Percentiles rank a stretch among this genome's conserved stretches.
Conservation (phyloP, 1,139 yeast genomes). For the Candida albicans region DNA sequence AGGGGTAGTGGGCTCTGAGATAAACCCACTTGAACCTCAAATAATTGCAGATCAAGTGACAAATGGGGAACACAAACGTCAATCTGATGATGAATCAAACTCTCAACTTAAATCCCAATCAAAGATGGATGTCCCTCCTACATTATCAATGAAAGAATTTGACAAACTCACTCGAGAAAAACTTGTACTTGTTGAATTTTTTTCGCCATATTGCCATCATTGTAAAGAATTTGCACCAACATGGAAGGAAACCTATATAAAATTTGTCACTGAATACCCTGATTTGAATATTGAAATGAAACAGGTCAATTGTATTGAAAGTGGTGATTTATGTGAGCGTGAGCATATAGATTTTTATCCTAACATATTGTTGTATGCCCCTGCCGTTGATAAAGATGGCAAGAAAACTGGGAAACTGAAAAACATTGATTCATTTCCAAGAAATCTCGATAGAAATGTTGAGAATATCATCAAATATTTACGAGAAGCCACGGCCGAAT, state of each 20-base stretch:
- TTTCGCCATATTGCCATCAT: constrained; percentile 70
- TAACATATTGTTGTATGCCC: constrained; percentile 58
- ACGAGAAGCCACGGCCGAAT: constrained; percentile 51
- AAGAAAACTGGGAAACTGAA: constrained; percentile 30
- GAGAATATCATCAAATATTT: constrained; percentile 55
- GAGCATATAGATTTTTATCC: constrained; percentile 63
- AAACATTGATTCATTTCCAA: constrained; percentile 48
- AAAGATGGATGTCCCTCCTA: constrained; percentile 20
- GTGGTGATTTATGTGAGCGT: constrained; percentile 68
- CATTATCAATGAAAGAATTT: constrained; percentile 38
- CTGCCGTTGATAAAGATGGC: constrained; percentile 36
- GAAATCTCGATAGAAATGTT: constrained; percentile 41
- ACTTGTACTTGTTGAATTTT: constrained; percentile 63
- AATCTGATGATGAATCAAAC: too few species aligned
- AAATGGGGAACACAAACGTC: constrained; percentile 4
- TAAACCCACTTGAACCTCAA: not conserved
- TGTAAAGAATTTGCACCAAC: constrained; percentile 64
- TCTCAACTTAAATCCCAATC: too few species aligned
- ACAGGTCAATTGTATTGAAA: constrained; percentile 71
- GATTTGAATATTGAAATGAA: constrained; percentile 51
- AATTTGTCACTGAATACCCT: constrained; percentile 37
- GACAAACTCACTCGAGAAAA: constrained; percentile 44
- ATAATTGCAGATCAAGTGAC: constrained; percentile 4
- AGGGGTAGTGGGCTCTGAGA: not conserved
- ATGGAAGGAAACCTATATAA: constrained; percentile 58